Conservation (phyloP, 2,329 filamentous ascomycete genomes). For the Meredithiella fracta region DNA sequence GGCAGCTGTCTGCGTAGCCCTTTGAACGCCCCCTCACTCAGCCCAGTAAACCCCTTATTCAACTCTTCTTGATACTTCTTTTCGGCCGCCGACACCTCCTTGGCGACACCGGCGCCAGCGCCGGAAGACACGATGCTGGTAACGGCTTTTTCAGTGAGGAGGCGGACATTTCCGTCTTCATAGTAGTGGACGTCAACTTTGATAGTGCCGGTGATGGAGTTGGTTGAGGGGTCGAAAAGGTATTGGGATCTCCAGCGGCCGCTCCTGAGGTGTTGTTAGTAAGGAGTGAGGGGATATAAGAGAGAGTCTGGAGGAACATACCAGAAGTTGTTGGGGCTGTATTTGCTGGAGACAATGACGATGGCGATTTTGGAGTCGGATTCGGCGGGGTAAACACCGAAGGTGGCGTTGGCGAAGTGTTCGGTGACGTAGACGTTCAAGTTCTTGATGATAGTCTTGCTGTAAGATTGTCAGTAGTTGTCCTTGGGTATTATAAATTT, state of each 20-base stretch:
- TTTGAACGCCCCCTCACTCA: constrained; percentile 95
- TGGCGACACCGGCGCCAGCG: constrained; percentile 52
- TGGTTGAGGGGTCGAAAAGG: constrained; percentile 53
- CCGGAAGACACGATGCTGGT: constrained; percentile 42
- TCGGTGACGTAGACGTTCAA: constrained; percentile 63
- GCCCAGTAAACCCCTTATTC: constrained; percentile 70
- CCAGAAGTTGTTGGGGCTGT: constrained; percentile 97
- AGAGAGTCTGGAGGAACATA: constrained; percentile 23
- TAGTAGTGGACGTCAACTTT: constrained; percentile 98
- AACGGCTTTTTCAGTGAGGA: constrained; percentile 73
- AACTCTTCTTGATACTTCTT: constrained; percentile 93
- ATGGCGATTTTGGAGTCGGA: constrained; percentile 62
- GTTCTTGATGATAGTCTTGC: constrained; percentile 69
- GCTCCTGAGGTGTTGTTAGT: constrained; percentile 42
- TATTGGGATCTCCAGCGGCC: constrained; percentile 90
- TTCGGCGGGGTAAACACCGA: constrained; percentile 68
- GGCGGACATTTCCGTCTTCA: constrained; percentile 92
- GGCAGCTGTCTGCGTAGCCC: constrained; percentile 78
- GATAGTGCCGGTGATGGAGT: constrained; percentile 57
- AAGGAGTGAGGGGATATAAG: not conserved
- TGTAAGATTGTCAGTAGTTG: not conserved
- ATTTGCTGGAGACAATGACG: constrained; percentile 84
- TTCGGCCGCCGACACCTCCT: constrained; percentile 63
- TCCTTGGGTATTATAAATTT: not conserved
- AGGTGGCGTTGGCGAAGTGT: constrained; percentile 70